Evolutionary conservation across 192 early-diverging fungal genomes (phyloP).

Genomic region (Mycoemilia scoparia): DNA sequence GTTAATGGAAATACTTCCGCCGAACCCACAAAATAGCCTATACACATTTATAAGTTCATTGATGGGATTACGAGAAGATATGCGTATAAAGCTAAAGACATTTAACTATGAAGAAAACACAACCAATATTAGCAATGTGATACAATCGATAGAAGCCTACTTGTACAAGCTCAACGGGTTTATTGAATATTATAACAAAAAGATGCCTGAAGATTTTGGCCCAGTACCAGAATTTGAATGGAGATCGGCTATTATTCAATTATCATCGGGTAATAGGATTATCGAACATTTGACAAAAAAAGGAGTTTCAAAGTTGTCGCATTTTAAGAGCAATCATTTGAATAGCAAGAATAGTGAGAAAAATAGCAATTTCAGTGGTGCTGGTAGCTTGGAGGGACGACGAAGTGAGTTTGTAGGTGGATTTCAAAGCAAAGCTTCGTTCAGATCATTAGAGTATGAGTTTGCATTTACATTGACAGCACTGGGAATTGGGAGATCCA

Average conservation of each 20-base stretch:
- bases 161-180: slow-evolving; percentile 26
- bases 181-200: slow-evolving; percentile 14
- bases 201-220: slow-evolving; percentile 9
- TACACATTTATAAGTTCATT: no score
- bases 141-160: slow-evolving; percentile 14
- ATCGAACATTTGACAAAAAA: slow-evolving; percentile 11
- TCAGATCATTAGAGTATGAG: slow-evolving; percentile 19
- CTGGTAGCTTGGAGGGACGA: neutral
- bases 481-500: slow-evolving; percentile 23
- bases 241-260: slow-evolving; percentile 28
- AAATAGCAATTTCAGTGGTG: slow-evolving; percentile 2
- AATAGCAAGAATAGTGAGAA: slow-evolving; percentile 9
- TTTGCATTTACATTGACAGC: slow-evolving; percentile 21
- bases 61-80: slow-evolving; percentile 25
- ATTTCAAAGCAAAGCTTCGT: slow-evolving; percentile 18
- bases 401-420: slow-evolving; percentile 9
- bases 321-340: slow-evolving; percentile 3
- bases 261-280: no score
- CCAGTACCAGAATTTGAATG: slow-evolving; percentile 23
- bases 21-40: no score
- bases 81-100: slow-evolving; percentile 22
- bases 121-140: slow-evolving; percentile 7
- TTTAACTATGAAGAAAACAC: slow-evolving; percentile 23
- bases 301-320: slow-evolving; percentile 6
- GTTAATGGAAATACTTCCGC: no score